A percentile compares a stretch with the other conserved stretches of the same genome.
Evolutionary conservation across 176 grass and related monocot species (phyloP).

Genomic region (Elaeis guineensis): DNA sequence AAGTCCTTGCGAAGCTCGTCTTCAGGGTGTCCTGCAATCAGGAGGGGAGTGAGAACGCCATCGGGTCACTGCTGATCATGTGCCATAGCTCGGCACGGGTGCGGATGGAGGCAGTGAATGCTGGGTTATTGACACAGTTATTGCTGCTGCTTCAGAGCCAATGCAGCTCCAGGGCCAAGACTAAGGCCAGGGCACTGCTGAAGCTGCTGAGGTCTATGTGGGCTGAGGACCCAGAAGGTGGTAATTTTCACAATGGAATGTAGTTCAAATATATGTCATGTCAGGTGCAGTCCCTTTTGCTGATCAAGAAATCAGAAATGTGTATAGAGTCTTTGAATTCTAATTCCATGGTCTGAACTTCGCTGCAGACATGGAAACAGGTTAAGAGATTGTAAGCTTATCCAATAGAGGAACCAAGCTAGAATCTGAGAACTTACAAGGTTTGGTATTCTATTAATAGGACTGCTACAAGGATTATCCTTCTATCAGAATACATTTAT

Average conservation of each 20-base stretch:
- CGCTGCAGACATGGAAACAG: too few species aligned
- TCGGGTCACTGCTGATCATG: slow-evolving; percentile 40
- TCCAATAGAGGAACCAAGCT: too few species aligned
- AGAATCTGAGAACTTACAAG: too few species aligned
- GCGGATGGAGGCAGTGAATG: slow-evolving; percentile 31
- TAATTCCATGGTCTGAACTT: too few species aligned
- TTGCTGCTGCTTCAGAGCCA: slow-evolving; percentile 92
- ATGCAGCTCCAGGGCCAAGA: slow-evolving; percentile 49
- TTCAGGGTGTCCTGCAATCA: slow-evolving; percentile 62
- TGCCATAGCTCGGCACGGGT: slow-evolving; percentile 41
- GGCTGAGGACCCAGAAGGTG: not conserved
- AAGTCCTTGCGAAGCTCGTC: slow-evolving; percentile 49
- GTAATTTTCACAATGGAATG: not conserved
- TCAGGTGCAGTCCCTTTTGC: too few species aligned
- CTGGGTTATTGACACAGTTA: slow-evolving; percentile 57
- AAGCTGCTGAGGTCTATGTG: slow-evolving; percentile 36
- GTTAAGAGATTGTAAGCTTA: too few species aligned
- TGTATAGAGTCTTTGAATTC: too few species aligned
- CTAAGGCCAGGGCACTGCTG: slow-evolving; percentile 44
- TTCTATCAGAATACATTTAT: too few species aligned
- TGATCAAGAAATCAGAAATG: too few species aligned
- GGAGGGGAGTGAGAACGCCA: slow-evolving; percentile 72
- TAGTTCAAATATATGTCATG: too few species aligned
- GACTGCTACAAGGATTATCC: too few species aligned
- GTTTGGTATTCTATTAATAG: too few species aligned